These are phyloP conservation scores for Lactarius psammicola DNA, from an alignment of 768 basidiomycete genomes.

Conservation along the genomic window DNA sequence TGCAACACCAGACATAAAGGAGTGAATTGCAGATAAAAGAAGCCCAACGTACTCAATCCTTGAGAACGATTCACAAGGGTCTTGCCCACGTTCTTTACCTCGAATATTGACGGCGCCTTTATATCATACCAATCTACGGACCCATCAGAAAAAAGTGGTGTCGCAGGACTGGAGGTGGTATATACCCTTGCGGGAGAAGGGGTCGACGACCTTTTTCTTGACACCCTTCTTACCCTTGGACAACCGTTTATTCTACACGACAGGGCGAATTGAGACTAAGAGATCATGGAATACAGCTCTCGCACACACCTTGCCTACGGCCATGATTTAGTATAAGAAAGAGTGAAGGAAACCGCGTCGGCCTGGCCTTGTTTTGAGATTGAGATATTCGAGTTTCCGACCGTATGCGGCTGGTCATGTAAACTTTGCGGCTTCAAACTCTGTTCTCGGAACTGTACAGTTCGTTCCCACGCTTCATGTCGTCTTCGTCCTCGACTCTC, in stretches of 20 bases:
- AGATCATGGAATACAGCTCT: not conserved
- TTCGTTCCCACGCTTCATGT: slow-evolving; percentile 29
- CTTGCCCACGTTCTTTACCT: slow-evolving; percentile 95
- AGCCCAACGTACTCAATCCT: slow-evolving; percentile 80
- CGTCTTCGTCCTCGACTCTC: slow-evolving; percentile 43
- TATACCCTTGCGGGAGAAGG: slow-evolving; percentile 97
- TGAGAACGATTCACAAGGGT: slow-evolving; percentile 97
- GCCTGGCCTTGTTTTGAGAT: slow-evolving; percentile 49
- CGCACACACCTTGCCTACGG: slow-evolving; percentile 80
- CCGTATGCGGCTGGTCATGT: slow-evolving; percentile 19
- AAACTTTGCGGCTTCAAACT: slow-evolving; percentile 58
- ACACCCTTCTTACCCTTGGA: slow-evolving; percentile 99
- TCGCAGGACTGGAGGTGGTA: not conserved
- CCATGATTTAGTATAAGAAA: slow-evolving; percentile 55
- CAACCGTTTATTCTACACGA: slow-evolving; percentile 86
- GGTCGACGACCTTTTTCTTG: slow-evolving; percentile 99
- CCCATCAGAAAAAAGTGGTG: not conserved
- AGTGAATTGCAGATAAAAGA: slow-evolving; percentile 9
- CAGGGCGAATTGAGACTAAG: slow-evolving; percentile 1
- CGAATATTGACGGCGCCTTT: slow-evolving; percentile 97
- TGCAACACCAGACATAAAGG: slow-evolving; percentile 22
- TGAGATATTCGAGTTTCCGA: slow-evolving; percentile 32
- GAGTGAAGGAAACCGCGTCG: slow-evolving; percentile 45
- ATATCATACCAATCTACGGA: slow-evolving; percentile 97
- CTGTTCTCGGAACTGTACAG: slow-evolving; percentile 53